A percentile compares a stretch with the other conserved stretches of the same genome.
Evolutionary conservation across 2,329 filamentous ascomycete species (phyloP).

Genomic region (Aspergillus pseudonomiae): DNA sequence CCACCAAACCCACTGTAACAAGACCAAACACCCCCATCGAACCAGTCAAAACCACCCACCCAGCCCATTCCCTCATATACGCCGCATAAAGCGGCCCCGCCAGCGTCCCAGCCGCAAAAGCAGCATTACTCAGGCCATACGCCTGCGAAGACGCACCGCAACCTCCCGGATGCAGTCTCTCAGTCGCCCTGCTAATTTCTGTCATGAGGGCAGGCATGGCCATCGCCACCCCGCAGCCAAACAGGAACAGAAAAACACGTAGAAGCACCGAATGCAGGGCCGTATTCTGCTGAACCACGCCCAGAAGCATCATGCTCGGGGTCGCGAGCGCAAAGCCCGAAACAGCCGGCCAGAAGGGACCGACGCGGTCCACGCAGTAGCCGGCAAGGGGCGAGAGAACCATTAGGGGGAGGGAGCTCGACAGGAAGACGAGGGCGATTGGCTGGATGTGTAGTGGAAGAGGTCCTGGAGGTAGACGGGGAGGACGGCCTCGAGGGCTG

Average conservation of each 20-base stretch:
- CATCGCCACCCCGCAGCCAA: constrained; percentile 28
- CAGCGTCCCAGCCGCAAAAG: constrained; percentile 53
- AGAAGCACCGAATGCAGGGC: background rate
- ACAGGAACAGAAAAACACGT: constrained; percentile 11
- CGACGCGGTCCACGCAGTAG: constrained; percentile 13
- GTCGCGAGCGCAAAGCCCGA: constrained; percentile 10
- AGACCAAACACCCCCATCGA: constrained; percentile 39
- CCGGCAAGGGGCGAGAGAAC: constrained; percentile 10
- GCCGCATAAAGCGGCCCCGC: constrained; percentile 55
- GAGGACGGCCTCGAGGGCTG: constrained; percentile 15
- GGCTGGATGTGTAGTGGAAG: constrained; percentile 9
- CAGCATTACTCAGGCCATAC: constrained; percentile 56
- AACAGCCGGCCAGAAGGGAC: constrained; percentile 11
- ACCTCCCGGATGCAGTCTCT: constrained; percentile 50
- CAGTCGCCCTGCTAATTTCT: constrained; percentile 50
- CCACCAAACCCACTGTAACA: constrained; percentile 5
- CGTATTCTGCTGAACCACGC: constrained; percentile 3
- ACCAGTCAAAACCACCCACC: constrained; percentile 56
- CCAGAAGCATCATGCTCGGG: constrained; percentile 15
- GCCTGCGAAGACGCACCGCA: constrained; percentile 57
- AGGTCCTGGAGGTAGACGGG: constrained; percentile 12
- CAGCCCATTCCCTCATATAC: constrained; percentile 45
- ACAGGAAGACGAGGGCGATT: constrained; percentile 14
- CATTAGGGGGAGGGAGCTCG: constrained; percentile 8
- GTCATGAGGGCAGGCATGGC: constrained; percentile 65